Conservation (phyloP, 108 stramenopile genomes). For the Asterionellopsis glacialis region DNA sequence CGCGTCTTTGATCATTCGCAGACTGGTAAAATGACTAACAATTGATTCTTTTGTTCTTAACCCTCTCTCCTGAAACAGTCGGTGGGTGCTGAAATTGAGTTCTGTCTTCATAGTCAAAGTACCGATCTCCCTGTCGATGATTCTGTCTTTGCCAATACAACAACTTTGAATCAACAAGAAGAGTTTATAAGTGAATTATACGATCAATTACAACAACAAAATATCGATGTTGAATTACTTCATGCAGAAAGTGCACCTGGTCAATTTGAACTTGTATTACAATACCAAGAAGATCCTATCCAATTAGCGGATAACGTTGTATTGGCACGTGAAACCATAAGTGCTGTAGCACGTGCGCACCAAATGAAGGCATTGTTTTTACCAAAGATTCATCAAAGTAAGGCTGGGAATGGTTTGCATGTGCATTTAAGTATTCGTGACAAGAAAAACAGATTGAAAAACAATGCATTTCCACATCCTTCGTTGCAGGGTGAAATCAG, state of each 20-base stretch:
- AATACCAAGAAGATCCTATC: constrained; percentile 47
- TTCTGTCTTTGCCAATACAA: constrained; percentile 55
- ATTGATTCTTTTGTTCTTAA: not conserved
- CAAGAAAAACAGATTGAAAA: constrained; percentile 6
- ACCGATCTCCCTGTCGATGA: constrained; percentile 39
- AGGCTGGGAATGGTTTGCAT: constrained; percentile 79
- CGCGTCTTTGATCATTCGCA: not conserved
- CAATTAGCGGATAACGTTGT: constrained; percentile 62
- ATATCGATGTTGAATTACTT: constrained; percentile 61
- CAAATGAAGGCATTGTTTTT: constrained; percentile 58
- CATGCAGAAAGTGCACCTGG: constrained; percentile 75
- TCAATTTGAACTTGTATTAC: constrained; percentile 75
- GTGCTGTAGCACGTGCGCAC: constrained; percentile 43
- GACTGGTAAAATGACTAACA: not conserved
- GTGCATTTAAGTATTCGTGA: constrained; percentile 64
- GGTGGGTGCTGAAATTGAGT: constrained; percentile 78
- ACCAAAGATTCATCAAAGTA: constrained; percentile 52
- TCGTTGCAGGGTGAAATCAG: constrained; percentile 17
- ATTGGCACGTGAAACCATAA: constrained; percentile 65
- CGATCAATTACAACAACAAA: constrained; percentile 57
- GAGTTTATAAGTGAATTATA: constrained; percentile 56
- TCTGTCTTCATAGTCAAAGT: constrained; percentile 29
- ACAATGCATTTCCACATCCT: constrained; percentile 29
- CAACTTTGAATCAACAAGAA: constrained; percentile 71
- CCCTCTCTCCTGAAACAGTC: constrained; percentile 1